Evolutionary conservation across 306 rosid species (phyloP), one percentile per base, ranked within the genome.

Genomic region (Prunus armeniaca): DNA sequence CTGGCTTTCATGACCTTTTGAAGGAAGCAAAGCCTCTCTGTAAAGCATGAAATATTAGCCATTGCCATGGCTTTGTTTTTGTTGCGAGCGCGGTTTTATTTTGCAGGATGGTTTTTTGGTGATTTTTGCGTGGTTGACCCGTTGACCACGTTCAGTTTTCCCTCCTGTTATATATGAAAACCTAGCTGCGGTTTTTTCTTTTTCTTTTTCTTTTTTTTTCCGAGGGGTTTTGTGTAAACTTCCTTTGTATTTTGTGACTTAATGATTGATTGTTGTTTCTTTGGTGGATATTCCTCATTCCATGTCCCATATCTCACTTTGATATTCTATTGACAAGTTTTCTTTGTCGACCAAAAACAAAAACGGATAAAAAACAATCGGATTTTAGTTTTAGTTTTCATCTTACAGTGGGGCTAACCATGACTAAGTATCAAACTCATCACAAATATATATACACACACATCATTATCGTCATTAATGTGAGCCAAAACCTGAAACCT

Each of bases 111-210:
- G 78, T 68, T 77, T 79, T 49, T 5, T 18, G 69, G 71, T 58
- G 19, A 54, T 80, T 86, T 85, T 88, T 88, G 76, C 76, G 82
- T 82, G 88, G 90, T 82, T 83, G 72, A 84, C 56, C 45, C 2
- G 9, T 81, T 73, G 69, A 74, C 89, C 78, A 74, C 76, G 89
- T 84, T 88, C 71, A 38, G 54, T 65, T 74, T 76, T 56, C 85
- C 81, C 87, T 68, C 69, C 73, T 77, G 79, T 62, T 76, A 68
- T 78, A 77, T 75, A 73, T 56, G 73, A 30, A 67, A 52, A 65
- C 78, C 65, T 20, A 17, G 61, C 70, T 45, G 43, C 76, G n/a
- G 34, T 18, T 8, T 57, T 62, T 67, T 19, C 50, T 55, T 70
- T 3, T 6, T 5, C 14, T 28, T 64, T 22, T 5, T 34, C 2